Evolutionary conservation across 768 basidiomycete species (phyloP), one percentile per base, ranked within the genome.

Genomic region (Mycena filopes): DNA sequence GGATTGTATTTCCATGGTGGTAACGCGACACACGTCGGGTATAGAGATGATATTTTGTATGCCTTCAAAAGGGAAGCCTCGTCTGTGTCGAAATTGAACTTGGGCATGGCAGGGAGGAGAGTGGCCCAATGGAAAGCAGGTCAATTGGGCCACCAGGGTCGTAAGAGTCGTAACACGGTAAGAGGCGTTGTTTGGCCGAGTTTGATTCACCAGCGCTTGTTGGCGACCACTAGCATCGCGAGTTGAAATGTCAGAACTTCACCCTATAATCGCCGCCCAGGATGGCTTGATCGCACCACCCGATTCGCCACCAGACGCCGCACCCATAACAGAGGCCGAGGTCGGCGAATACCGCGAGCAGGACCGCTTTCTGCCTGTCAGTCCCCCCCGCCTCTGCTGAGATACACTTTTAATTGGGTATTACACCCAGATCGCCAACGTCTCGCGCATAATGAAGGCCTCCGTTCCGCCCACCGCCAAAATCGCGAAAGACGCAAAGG

Each of bases 401-500:
- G n/a, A n/a, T n/a, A n/a, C 15, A 9, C 8, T 13, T 29, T 29
- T 28, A 23, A 43, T 11, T 54, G 11, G 4, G 3, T 38, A 38
- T 57, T 57, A 59, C 62, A n/a, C 23, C 20, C 69, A 96, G 96
- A 99, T 99, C 71, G 96, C 97, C 57, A 99, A 99, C 75, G 96
- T 98, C 16, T 90, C 95, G 20, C 87, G 97, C 23, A 96, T 99
- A 73, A 99, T 98, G 96, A 98, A 98, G 77, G 83, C 89, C 43
- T 86, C 94, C 15, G 90, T 98, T 4, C 97, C 97, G 0, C 81
- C 89, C 0, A 92, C 92, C 23, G 95, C 97, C 40, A 99, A 99
- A 80, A 97, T 98, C 72, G 93, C 95, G 6, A 98, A 98, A 78
- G 97, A 99, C 79, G 96, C 96, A 47, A 99, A 99, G 76, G 97